Evolutionary conservation across 2,329 filamentous ascomycete genomes (phyloP), one percentile per base, ranked within the genome.

Genomic region (Microcera coccophila): DNA sequence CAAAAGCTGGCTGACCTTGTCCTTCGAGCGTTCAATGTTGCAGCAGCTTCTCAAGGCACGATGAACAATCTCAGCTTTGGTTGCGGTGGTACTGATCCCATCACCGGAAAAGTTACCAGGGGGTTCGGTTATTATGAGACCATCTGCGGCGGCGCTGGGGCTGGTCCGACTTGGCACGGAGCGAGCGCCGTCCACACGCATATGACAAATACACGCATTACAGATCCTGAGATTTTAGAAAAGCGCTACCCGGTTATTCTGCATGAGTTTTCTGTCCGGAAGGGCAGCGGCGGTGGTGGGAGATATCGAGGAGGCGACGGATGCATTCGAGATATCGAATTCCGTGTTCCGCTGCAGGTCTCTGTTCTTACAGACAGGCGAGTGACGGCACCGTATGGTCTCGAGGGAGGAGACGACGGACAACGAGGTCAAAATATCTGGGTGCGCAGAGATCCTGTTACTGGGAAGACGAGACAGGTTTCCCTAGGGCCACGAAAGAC

Each of bases 11-110:
- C 62, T 5, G 86, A 90, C 55, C 84, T 89, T 2, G 83, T 90
- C 1, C 73, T 90, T 34, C 85, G 83, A 53, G 85, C 84, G 2
- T 90, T 90, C 72, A 72, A 76, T 39, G 85, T 85, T 2, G 87
- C 82, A 43, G 84, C 85, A 1, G 87, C 86, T 2, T 81, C 75
- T 0, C 87, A 90, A 53, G 87, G 86, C n/a, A 84, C 86, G 58
- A 85, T 81, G 61, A 90, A 90, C 64, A 90, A 89, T 58, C 70
- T 90, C 11, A 90, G 85, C 1, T 90, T 90, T 55, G 86, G 85
- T 40, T 87, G 87, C 55, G 82, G 81, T 16, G 64, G 63, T 3
- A 53, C 54, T 4, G 59, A 62, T 9, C 59, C 56, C 43, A 48
- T 47, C 1, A 44, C 45, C 2, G 58, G 59, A 0, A 41, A 58